A percentile compares a stretch with the other conserved stretches of the same genome.
Evolutionary conservation across 2,329 filamentous ascomycete genomes (phyloP).

Genomic region (Alternaria triticimaculans): DNA sequence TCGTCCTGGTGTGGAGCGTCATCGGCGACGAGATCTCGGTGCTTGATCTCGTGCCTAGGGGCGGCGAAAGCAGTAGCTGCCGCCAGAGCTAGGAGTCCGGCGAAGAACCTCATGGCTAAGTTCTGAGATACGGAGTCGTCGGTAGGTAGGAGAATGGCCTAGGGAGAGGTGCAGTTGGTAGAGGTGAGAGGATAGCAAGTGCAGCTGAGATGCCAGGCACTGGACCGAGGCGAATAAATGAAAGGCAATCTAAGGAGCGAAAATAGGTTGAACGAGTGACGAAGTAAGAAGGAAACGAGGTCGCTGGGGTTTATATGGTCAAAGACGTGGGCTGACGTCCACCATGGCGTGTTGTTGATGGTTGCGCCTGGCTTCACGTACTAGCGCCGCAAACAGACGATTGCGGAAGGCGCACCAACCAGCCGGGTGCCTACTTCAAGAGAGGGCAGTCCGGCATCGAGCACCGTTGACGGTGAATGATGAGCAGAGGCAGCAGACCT

Average conservation of each 20-base stretch:
- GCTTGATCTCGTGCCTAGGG: constrained; percentile 22
- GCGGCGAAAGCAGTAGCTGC: constrained; percentile 31
- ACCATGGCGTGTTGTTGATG: constrained; percentile 16
- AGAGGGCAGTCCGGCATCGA: background rate
- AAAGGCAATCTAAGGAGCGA: constrained; percentile 9
- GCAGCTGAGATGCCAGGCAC: constrained; percentile 28
- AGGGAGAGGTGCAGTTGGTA: constrained; percentile 5
- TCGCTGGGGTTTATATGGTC: constrained; percentile 17
- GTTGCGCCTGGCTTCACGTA: constrained; percentile 18
- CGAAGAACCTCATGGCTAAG: constrained; percentile 37
- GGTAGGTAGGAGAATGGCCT: background rate
- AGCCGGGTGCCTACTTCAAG: background rate
- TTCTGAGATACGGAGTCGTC: background rate
- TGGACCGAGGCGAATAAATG: constrained; percentile 14
- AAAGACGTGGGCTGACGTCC: constrained; percentile 7
- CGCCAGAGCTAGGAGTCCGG: constrained; percentile 26
- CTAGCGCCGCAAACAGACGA: constrained; percentile 18
- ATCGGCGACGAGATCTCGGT: constrained; percentile 24
- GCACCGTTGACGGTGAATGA: background rate
- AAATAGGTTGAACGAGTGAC: background rate
- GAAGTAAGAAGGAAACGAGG: constrained; percentile 3
- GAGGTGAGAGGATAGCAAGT: constrained; percentile 16
- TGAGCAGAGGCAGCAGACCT: background rate
- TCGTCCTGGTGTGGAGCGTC: constrained; percentile 36
- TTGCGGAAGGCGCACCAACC: constrained; percentile 2